Conservation (phyloP, 1,139 yeast species). For the Suhomyces wounanorum region DNA sequence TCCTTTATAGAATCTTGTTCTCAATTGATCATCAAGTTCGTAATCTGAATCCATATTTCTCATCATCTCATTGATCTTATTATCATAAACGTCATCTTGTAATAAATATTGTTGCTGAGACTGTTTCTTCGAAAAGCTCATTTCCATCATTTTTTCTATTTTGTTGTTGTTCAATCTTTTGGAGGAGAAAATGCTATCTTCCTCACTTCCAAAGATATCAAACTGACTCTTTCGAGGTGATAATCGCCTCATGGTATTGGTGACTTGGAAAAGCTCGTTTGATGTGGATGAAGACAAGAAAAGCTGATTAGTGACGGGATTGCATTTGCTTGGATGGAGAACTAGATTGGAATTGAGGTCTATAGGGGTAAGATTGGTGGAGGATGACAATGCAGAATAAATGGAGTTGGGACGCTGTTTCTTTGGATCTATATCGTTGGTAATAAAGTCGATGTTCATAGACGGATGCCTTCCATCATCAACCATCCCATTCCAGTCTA, state of each 20-base stretch:
- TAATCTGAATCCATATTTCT: slow-evolving; percentile 17
- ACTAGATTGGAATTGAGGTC: slow-evolving; percentile 7
- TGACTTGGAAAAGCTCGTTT: slow-evolving; percentile 44
- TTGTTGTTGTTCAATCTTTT: slow-evolving; percentile 37
- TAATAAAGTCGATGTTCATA: slow-evolving; percentile 9
- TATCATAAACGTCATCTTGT: slow-evolving; percentile 2
- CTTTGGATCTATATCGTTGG: slow-evolving; percentile 8
- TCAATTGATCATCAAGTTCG: slow-evolving; percentile 44
- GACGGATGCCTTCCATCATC: slow-evolving; percentile 1
- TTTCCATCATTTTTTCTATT: slow-evolving; percentile 38
- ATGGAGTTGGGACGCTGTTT: slow-evolving; percentile 1
- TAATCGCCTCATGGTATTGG: slow-evolving; percentile 27
- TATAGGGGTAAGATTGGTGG: slow-evolving; percentile 2
- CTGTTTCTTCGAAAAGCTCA: slow-evolving; percentile 17
- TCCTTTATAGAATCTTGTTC: slow-evolving; percentile 47
- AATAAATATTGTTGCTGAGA: background rate
- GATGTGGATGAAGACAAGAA: slow-evolving; percentile 15
- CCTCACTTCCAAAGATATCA: slow-evolving; percentile 11
- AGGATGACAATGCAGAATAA: background rate
- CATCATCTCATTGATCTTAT: slow-evolving; percentile 12
- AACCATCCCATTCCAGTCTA: slow-evolving; percentile 10
- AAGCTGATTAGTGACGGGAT: slow-evolving; percentile 7
- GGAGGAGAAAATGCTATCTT: slow-evolving; percentile 17
- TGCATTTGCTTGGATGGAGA: slow-evolving; percentile 6
- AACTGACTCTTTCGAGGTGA: slow-evolving; percentile 7